Percentiles rank a stretch among this genome's conserved stretches.
These are phyloP conservation scores for Hydnomerulius pinastri DNA, from an alignment of 768 basidiomycete species.

Conservation along the genomic window DNA sequence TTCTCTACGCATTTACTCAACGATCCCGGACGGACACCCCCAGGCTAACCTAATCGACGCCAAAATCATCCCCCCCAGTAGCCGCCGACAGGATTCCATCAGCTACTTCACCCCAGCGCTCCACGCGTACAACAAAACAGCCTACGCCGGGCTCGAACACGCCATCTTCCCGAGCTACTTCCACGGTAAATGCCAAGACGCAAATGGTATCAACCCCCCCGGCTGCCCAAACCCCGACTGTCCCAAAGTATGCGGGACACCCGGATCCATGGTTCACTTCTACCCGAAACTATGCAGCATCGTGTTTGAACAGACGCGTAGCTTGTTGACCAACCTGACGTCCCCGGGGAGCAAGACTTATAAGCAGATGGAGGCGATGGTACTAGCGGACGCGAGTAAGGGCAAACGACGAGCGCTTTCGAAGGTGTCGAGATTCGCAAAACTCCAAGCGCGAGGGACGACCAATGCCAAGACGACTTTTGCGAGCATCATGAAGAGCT, in stretches of 20 bases:
- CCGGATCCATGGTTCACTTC: constrained; percentile 78
- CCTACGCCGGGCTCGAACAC: constrained; percentile 46
- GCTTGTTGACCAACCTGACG: constrained; percentile 36
- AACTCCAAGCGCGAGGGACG: constrained; percentile 19
- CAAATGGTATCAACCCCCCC: constrained; percentile 54
- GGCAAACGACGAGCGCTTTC: constrained; percentile 9
- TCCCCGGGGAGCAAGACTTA: constrained; percentile 44
- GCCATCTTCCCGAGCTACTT: constrained; percentile 74
- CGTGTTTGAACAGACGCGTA: constrained; percentile 46
- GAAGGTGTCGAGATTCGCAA: constrained; percentile 8
- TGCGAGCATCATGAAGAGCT: constrained; percentile 33
- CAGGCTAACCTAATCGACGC: constrained; percentile 40
- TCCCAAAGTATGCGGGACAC: constrained; percentile 76
- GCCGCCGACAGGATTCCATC: constrained; percentile 25
- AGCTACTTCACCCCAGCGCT: constrained; percentile 49
- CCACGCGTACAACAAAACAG: constrained; percentile 44
- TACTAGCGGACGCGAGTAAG: constrained; percentile 39
- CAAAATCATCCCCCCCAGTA: constrained; percentile 31
- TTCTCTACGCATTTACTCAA: constrained; percentile 1
- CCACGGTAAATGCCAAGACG: constrained; percentile 70
- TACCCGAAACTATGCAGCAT: constrained; percentile 51
- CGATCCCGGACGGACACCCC: not conserved
- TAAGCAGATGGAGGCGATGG: constrained; percentile 40
- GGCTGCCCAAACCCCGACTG: constrained; percentile 84
- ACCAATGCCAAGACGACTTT: constrained; percentile 26